A percentile compares a stretch with the other conserved stretches of the same genome.
Conservation (phyloP, 129 eudicot species). For the Chrysanthemum seticuspe region DNA sequence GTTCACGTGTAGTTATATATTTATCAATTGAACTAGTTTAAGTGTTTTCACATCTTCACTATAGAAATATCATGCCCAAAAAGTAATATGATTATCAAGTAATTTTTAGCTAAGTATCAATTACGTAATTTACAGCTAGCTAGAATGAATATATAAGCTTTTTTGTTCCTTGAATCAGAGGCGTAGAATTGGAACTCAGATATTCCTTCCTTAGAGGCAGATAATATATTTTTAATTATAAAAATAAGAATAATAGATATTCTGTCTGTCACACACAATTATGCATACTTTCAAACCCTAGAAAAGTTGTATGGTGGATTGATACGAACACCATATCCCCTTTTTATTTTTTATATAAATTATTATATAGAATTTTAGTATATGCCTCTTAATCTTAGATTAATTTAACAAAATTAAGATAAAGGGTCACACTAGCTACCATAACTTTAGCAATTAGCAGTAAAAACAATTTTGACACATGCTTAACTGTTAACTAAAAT, state of each 20-base stretch:
- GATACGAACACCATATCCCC: slow-evolving; percentile 53
- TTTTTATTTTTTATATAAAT: neutral
- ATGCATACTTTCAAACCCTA: slow-evolving; percentile 54
- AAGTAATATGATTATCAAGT: no score
- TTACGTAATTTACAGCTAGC: neutral
- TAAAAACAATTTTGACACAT: no score
- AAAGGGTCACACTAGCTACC: neutral
- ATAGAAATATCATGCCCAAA: no score
- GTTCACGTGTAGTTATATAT: no score
- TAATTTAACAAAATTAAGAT: neutral
- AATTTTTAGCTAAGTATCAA: neutral
- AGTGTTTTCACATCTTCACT: no score
- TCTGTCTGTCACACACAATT: slow-evolving; percentile 38
- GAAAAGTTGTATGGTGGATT: slow-evolving; percentile 49
- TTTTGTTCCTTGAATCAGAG: slow-evolving; percentile 48
- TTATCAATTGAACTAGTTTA: no score
- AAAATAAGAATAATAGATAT: slow-evolving; percentile 22
- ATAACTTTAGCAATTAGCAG: no score
- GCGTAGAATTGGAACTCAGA: slow-evolving; percentile 72
- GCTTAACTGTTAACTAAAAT: no score
- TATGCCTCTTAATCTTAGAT: neutral
- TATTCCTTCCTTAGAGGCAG: slow-evolving; percentile 68
- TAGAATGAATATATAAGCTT: slow-evolving; percentile 7
- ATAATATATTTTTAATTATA: slow-evolving; percentile 40
- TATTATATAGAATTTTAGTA: neutral